Percentiles rank a stretch among this genome's conserved stretches.
These are phyloP conservation scores for Usnea hakonensis DNA, from an alignment of 495 filamentous ascomycete genomes.

Conservation along the genomic window DNA sequence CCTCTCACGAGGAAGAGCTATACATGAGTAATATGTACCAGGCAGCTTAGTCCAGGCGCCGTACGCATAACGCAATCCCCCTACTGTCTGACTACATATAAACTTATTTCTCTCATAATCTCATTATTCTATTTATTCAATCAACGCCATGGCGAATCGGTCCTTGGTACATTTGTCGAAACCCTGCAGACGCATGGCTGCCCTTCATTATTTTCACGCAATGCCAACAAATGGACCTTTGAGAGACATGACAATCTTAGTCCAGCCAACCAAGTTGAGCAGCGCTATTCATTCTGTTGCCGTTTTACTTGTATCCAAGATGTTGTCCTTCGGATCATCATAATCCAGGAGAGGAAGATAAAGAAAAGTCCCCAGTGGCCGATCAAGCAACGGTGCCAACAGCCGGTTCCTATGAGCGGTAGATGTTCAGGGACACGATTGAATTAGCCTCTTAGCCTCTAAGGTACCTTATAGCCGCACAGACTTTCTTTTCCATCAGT, in stretches of 20 bases:
- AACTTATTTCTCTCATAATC: conserved; percentile 3
- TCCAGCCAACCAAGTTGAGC: neutral
- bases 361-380: neutral
- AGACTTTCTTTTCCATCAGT: neutral
- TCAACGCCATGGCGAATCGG: neutral
- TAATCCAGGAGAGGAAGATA: neutral
- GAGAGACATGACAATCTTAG: neutral
- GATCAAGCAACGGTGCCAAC: neutral
- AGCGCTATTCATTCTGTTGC: neutral
- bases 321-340: neutral
- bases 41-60: conserved; percentile 12
- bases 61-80: neutral
- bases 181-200: conserved; percentile 11
- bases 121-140: too few species aligned
- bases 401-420: conserved; percentile 9
- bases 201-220: conserved; percentile 1
- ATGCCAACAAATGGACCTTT: neutral
- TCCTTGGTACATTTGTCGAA: neutral
- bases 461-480: conserved; percentile 13
- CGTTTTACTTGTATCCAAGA: neutral
- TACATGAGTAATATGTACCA: too few species aligned
- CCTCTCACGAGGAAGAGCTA: neutral
- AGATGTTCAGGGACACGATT: conserved; percentile 8
- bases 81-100: too few species aligned
- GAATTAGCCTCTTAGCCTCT: conserved; percentile 1